A percentile compares a stretch with the other conserved stretches of the same genome.
Conservation (phyloP, 176 grass and related monocot genomes). For the Triticum urartu region DNA sequence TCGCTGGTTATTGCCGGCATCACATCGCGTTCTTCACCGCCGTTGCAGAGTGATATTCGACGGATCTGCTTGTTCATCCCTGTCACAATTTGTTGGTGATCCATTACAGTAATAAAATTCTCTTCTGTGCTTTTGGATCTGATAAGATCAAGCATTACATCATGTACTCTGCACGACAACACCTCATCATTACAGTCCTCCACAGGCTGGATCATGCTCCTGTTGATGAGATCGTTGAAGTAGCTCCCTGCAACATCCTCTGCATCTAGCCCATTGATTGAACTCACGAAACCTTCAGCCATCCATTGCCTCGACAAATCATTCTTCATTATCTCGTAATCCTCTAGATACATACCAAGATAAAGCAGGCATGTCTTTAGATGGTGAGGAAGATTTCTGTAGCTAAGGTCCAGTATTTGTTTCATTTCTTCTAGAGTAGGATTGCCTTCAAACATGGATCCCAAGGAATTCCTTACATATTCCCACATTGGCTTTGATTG, state of each 20-base stretch:
- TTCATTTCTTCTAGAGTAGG: conserved; percentile 9
- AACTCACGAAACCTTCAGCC: conserved; percentile 39
- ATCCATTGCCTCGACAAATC: conserved; percentile 51
- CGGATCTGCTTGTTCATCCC: not conserved
- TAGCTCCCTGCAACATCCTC: conserved; percentile 33
- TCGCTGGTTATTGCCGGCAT: not conserved
- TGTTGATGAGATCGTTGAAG: conserved; percentile 43
- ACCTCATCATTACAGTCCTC: conserved; percentile 1
- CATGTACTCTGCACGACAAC: conserved; percentile 29
- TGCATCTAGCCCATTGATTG: not conserved
- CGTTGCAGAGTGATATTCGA: not conserved
- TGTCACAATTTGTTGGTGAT: no score
- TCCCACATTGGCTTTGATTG: not conserved
- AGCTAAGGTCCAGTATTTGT: conserved; percentile 30
- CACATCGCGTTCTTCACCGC: not conserved
- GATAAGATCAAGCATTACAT: conserved; percentile 46
- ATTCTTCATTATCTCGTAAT: not conserved
- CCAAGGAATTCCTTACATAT: not conserved
- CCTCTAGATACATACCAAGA: conserved; percentile 42
- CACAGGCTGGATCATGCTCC: conserved; percentile 37
- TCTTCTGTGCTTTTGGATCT: conserved; percentile 30
- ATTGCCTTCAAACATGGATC: not conserved
- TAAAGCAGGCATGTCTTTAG: conserved; percentile 54
- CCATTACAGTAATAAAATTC: conserved; percentile 31
- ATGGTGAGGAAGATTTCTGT: conserved; percentile 37